Percentiles rank a stretch among this genome's conserved stretches.
These are phyloP conservation scores for Chlorella sp. DNA, from an alignment of 139 green algal species.

Conservation along the genomic window DNA sequence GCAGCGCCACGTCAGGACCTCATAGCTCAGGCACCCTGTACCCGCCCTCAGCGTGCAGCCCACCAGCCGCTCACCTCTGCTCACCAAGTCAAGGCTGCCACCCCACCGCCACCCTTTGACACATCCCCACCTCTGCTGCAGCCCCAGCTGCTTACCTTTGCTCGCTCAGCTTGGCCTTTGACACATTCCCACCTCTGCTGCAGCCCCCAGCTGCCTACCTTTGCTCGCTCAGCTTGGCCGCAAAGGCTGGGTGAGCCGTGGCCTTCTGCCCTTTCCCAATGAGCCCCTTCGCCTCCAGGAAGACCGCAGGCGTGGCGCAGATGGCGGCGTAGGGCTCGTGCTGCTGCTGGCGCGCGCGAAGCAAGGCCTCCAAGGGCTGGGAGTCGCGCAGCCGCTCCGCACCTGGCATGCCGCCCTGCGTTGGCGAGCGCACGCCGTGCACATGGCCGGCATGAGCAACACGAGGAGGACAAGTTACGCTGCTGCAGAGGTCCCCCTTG, in stretches of 20 bases:
- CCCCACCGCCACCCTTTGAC: neutral
- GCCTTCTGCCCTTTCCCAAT: constrained; percentile 57
- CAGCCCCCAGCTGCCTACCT: constrained; percentile 35
- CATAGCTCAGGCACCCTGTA: no score
- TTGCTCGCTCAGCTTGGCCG: constrained; percentile 61
- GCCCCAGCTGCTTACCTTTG: constrained; percentile 42
- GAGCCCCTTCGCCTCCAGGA: constrained; percentile 74
- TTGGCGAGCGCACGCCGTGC: no score
- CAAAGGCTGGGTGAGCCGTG: constrained; percentile 89
- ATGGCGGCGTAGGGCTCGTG: constrained; percentile 77
- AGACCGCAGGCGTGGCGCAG: constrained; percentile 89
- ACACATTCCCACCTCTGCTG: no score
- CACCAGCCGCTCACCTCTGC: no score
- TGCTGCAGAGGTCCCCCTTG: no score
- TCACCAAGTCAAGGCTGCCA: no score
- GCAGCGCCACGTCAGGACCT: no score
- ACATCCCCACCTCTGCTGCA: no score
- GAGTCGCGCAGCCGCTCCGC: constrained; percentile 81
- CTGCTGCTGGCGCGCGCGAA: constrained; percentile 47
- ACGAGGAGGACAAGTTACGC: no score
- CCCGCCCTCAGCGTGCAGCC: no score
- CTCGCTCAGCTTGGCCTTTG: constrained; percentile 51
- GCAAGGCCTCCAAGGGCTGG: constrained; percentile 40
- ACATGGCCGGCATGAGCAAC: no score
- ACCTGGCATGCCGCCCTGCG: constrained; percentile 88